Evolutionary conservation across 768 basidiomycete species (phyloP), one percentile per base, ranked within the genome.

Genomic region (Mycena belliarum): DNA sequence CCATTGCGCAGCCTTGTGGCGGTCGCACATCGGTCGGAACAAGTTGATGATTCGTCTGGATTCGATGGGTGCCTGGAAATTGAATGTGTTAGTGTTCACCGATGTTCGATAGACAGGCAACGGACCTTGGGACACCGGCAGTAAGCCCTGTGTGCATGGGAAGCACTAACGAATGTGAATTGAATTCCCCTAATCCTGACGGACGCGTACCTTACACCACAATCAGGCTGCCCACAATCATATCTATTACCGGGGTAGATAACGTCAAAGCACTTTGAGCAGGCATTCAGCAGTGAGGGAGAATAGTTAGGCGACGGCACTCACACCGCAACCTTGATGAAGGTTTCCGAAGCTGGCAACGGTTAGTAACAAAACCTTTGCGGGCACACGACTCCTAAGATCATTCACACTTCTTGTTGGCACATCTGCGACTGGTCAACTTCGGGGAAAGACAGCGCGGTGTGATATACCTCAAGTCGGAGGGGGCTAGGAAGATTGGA

Each of bases 391-490:
- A 55, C 65, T 64, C 63, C 47, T 9, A 65, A 66, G n/a, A n/a
- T n/a, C n/a, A n/a, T n/a, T 64, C 63, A 85, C 84, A 82, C 79
- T 79, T 86, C 85, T 65, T 80, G 78, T 68, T 72, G 74, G 59
- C 85, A 86, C 85, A 86, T 86, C 29, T 59, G 55, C 65, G 47
- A 6, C 29, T 32, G 14, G 35, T 49, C 21, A 38, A 32, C 29
- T 6, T 18, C 25, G 21, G 21, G 2, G 20, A 41, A 29, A 35
- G 32, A 26, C 23, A 9, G 37, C 25, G 20, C 14, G 9, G 18
- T 18, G 32, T 8, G 25, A 10, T 35, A 49, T 48, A 42, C 43
- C 54, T 37, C 5, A n/a, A 40, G n/a, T n/a, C n/a, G n/a, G 41
- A 24, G 43, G 44, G 25, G 53, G 47, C 41, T 26, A 23, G n/a